phyloP scores from a whole-genome alignment of 352 stramenopile genomes.

The Phytophthora aleatoria region DNA sequence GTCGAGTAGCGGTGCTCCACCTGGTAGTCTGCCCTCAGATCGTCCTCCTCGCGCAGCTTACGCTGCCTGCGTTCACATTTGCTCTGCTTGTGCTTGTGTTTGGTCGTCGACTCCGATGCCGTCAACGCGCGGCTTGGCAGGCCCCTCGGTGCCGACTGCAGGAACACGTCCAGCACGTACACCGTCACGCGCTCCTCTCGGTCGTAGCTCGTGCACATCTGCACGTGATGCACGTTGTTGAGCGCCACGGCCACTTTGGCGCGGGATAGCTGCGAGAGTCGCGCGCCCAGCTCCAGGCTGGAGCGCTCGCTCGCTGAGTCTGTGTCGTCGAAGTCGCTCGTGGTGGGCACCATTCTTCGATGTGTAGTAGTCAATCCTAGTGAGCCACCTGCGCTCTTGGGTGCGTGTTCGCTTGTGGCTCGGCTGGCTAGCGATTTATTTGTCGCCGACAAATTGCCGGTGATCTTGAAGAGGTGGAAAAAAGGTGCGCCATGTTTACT shows the following conservation, averaged over 20 bases:
- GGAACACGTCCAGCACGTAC: slow-evolving; percentile 61
- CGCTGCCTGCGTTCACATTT: slow-evolving; percentile 23
- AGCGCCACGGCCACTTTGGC: slow-evolving; percentile 51
- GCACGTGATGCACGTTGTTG: slow-evolving; percentile 65
- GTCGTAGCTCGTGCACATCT: slow-evolving; percentile 45
- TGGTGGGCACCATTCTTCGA: neutral
- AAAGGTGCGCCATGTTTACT: slow-evolving; percentile 18
- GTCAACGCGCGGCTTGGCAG: slow-evolving; percentile 32
- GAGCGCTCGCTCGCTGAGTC: neutral
- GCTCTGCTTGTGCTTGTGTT: slow-evolving; percentile 6
- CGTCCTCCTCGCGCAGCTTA: slow-evolving; percentile 23
- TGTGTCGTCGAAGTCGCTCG: slow-evolving; percentile 7
- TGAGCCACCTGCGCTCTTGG: neutral
- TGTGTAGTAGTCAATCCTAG: neutral
- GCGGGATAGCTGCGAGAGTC: slow-evolving; percentile 33
- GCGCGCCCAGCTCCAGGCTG: neutral
- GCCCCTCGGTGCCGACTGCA: slow-evolving; percentile 43
- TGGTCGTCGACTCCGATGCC: neutral
- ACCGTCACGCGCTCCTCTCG: slow-evolving; percentile 33
- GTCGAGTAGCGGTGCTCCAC: slow-evolving; percentile 64
- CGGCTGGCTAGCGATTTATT: slow-evolving; percentile 7
- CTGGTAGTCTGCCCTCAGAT: slow-evolving; percentile 44
- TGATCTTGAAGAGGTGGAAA: slow-evolving; percentile 26
- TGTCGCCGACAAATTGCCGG: neutral
- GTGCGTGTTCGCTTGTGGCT: slow-evolving; percentile 13